phyloP scores from a whole-genome alignment of 2,329 filamentous ascomycete genomes.

The Grosmannia clavigera region DNA sequence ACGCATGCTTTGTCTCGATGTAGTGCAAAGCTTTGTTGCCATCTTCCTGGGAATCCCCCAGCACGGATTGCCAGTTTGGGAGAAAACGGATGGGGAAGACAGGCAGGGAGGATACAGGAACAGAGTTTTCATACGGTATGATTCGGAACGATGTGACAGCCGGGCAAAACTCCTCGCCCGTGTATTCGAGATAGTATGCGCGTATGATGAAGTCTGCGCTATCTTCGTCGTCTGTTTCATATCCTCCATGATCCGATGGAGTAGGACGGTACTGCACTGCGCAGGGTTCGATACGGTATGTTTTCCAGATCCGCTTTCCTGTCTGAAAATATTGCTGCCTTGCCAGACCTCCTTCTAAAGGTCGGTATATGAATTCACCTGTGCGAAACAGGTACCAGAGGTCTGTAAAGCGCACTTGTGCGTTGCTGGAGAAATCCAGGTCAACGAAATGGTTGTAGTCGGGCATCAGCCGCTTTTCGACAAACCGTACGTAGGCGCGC shows the following conservation, averaged over 20 bases:
- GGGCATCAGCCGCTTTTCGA: not conserved
- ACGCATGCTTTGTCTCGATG: constrained; percentile 21
- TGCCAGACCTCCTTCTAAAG: constrained; percentile 1
- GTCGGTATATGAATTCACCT: constrained; percentile 9
- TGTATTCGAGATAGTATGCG: constrained; percentile 6
- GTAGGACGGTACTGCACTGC: not conserved
- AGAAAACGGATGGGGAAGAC: constrained; percentile 4
- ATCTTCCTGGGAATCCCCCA: not conserved
- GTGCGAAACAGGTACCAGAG: constrained; percentile 12
- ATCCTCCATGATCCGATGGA: not conserved
- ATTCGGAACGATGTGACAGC: constrained; percentile 1
- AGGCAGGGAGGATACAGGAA: constrained; percentile 1
- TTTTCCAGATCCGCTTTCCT: constrained; percentile 3
- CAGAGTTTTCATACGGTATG: not conserved
- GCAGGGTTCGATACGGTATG: constrained; percentile 2
- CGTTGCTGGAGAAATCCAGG: not conserved
- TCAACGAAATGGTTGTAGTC: not conserved
- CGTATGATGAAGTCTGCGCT: not conserved
- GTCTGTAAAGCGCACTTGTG: constrained; percentile 9
- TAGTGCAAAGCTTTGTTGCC: constrained; percentile 15
- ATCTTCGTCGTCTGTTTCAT: constrained; percentile 1
- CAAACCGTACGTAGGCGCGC: constrained; percentile 2
- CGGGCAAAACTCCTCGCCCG: constrained; percentile 6
- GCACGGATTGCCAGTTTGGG: not conserved
- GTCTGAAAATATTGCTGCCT: constrained; percentile 4